Conservation (phyloP, 805 yeast genomes). For the Ogataea corticis region DNA sequence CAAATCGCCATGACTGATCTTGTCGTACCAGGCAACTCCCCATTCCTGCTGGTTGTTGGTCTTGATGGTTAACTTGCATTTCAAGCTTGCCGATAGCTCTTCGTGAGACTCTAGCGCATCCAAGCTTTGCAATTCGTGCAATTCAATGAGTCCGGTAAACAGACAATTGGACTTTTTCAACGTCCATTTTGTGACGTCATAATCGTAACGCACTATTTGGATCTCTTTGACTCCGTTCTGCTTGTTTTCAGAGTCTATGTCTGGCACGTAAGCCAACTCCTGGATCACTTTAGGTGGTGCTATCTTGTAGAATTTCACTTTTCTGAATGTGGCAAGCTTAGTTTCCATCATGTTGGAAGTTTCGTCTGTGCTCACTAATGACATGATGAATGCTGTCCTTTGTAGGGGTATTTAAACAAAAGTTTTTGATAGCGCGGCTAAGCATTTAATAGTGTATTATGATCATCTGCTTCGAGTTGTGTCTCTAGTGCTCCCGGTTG, state of each 20-base stretch:
- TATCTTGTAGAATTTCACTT: constrained; percentile 28
- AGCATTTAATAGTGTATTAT: too few relatives aligned
- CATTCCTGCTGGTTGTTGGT: constrained; percentile 14
- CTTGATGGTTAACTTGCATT: constrained; percentile 18
- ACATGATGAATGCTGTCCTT: constrained; percentile 5
- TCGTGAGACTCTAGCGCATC: constrained; percentile 20
- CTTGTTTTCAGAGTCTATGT: not conserved
- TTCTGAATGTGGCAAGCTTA: constrained; percentile 25
- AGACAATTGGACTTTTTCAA: constrained; percentile 18
- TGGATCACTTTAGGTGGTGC: constrained; percentile 24
- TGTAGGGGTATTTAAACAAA: not conserved
- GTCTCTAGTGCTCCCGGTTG: too few relatives aligned
- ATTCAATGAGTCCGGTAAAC: constrained; percentile 25
- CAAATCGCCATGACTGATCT: constrained; percentile 9
- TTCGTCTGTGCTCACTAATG: constrained; percentile 17
- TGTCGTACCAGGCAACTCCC: constrained; percentile 17
- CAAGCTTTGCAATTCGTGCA: constrained; percentile 22
- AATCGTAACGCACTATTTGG: constrained; percentile 16
- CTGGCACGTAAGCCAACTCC: constrained; percentile 11
- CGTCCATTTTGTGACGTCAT: constrained; percentile 19
- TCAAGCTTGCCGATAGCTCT: constrained; percentile 17
- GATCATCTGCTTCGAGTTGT: too few relatives aligned
- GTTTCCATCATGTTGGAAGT: constrained; percentile 19
- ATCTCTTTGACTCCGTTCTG: constrained; percentile 15
- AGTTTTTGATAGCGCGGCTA: too few relatives aligned